Conservation (phyloP, 2,329 filamentous ascomycete species). For the Parasarocladium wereldwijsianum region DNA sequence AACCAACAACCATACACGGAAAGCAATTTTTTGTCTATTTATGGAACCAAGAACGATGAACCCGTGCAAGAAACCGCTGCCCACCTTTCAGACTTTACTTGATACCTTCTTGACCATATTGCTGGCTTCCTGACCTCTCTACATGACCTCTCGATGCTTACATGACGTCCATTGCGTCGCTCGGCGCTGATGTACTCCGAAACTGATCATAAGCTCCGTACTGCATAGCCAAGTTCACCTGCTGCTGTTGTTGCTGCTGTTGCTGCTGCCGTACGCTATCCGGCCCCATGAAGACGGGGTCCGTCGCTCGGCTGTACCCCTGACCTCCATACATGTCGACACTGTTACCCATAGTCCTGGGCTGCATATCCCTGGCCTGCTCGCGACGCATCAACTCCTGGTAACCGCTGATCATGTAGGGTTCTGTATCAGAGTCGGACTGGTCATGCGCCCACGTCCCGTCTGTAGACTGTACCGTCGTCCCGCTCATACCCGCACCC, state of each 20-base stretch:
- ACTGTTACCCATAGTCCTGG: constrained; percentile 27
- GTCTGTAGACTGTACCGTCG: constrained; percentile 34
- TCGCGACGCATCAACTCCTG: constrained; percentile 52
- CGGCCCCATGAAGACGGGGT: constrained; percentile 49
- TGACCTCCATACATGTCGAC: constrained; percentile 20
- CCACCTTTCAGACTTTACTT: too few species aligned
- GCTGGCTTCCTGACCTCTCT: too few species aligned
- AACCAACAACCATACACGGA: too few species aligned
- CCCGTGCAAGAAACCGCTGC: too few species aligned
- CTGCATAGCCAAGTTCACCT: constrained; percentile 50
- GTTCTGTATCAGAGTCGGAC: constrained; percentile 42
- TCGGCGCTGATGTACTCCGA: constrained; percentile 24
- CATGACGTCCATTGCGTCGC: constrained; percentile 33
- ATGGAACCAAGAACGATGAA: too few species aligned
- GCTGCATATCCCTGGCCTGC: constrained; percentile 34
- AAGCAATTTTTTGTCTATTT: too few species aligned
- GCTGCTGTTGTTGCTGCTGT: constrained; percentile 33
- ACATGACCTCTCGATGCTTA: too few species aligned
- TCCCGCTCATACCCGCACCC: constrained; percentile 39
- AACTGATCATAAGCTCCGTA: constrained; percentile 47
- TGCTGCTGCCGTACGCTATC: constrained; percentile 33
- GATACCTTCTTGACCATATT: too few species aligned
- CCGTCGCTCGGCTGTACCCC: constrained; percentile 41
- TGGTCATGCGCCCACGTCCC: constrained; percentile 32
- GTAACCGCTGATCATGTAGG: constrained; percentile 77